Evolutionary conservation across 352 stramenopile genomes (phyloP).

Genomic region (Phytophthora sp.): DNA sequence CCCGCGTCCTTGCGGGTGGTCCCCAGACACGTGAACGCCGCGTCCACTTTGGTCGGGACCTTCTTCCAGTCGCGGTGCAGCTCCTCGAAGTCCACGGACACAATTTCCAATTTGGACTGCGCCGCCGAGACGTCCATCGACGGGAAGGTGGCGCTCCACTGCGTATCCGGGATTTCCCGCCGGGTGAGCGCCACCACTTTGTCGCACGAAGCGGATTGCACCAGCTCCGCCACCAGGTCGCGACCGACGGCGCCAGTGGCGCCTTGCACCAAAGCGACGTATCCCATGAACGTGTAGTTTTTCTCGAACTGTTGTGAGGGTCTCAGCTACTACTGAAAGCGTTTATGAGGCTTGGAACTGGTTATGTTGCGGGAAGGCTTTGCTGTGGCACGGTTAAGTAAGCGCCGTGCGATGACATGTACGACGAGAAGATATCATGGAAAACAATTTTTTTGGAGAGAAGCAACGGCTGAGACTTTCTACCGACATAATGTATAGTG

Average conservation of each 20-base stretch:
- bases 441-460: too few relatives aligned
- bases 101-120: constrained; percentile 57
- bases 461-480: too few relatives aligned
- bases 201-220: constrained; percentile 53
- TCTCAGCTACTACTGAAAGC: too few relatives aligned
- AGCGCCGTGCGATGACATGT: too few relatives aligned
- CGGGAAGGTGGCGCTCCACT: constrained; percentile 53
- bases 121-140: constrained; percentile 44
- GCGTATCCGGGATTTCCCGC: constrained; percentile 52
- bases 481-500: too few relatives aligned
- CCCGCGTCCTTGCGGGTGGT: constrained; percentile 76
- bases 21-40: constrained; percentile 68
- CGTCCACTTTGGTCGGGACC: constrained; percentile 40
- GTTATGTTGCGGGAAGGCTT: too few relatives aligned
- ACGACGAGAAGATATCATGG: too few relatives aligned
- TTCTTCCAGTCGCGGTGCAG: constrained; percentile 44
- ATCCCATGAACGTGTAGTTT: too few relatives aligned
- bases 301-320: too few relatives aligned
- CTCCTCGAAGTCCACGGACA: constrained; percentile 59
- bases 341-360: too few relatives aligned
- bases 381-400: too few relatives aligned
- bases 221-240: constrained; percentile 68
- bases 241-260: constrained; percentile 68
- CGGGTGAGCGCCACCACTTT: constrained; percentile 69
- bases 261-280: constrained; percentile 63